Evolutionary conservation across 2,329 filamentous ascomycete species (phyloP).

Genomic region (Claviceps maximensis): DNA sequence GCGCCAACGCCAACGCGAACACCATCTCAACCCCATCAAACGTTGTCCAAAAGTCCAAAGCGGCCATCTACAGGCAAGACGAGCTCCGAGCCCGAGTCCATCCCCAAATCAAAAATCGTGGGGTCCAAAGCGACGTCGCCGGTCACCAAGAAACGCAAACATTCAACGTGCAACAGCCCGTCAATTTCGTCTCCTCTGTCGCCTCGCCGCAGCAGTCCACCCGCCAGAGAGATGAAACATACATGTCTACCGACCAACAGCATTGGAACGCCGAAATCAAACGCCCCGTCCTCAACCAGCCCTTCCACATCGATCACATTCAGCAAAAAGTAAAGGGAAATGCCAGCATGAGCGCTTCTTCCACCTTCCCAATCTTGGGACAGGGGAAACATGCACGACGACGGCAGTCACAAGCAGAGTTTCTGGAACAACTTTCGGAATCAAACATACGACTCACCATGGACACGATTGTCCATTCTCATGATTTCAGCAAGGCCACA

Average conservation of each 20-base stretch:
- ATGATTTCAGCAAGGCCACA: neutral
- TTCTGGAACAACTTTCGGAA: neutral
- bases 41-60: neutral
- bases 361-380: neutral
- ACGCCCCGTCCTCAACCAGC: neutral
- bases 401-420: neutral
- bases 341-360: neutral
- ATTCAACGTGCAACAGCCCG: neutral
- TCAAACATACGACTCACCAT: slow-evolving; percentile 2
- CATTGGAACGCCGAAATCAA: neutral
- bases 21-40: neutral
- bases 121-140: neutral
- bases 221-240: too few species aligned
- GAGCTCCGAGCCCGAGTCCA: neutral
- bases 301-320: neutral
- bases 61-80: neutral
- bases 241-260: neutral
- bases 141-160: neutral
- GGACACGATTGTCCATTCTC: neutral
- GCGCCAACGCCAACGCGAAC: neutral
- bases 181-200: neutral
- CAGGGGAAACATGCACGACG: neutral
- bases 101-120: neutral
- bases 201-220: neutral
- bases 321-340: neutral